Conservation (phyloP, 129 eudicot genomes). For the Arctium lappa region DNA sequence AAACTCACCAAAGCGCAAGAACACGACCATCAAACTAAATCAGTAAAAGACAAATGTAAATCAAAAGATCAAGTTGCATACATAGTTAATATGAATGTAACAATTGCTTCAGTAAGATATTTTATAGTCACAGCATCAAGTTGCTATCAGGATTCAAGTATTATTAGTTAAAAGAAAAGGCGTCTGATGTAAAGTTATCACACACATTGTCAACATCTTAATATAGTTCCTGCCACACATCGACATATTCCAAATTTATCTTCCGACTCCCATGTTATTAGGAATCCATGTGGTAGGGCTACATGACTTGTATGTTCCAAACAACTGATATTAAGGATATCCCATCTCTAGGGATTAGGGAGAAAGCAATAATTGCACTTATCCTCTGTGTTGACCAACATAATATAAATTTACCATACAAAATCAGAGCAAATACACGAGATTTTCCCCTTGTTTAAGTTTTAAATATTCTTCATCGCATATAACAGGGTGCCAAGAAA, state of each 20-base stretch:
- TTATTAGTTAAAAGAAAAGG: not conserved
- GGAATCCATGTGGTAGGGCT: not conserved
- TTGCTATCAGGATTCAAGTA: not conserved
- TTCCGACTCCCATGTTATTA: not conserved
- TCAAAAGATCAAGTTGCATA: conserved; percentile 11
- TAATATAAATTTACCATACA: no score
- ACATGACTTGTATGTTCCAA: not conserved
- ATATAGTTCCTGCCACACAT: not conserved
- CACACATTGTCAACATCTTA: not conserved
- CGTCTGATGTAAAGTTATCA: not conserved
- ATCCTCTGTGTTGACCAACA: no score
- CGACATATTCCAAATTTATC: not conserved
- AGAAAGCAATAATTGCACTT: no score
- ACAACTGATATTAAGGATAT: not conserved
- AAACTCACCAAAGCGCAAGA: conserved; percentile 90
- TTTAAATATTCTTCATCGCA: no score
- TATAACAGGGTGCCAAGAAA: no score
- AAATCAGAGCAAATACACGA: no score
- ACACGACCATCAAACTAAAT: conserved; percentile 73
- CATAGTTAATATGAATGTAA: not conserved
- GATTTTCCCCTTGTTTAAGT: no score
- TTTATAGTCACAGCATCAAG: not conserved
- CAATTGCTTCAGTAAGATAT: not conserved
- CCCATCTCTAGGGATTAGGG: no score
- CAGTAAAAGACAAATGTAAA: conserved; percentile 6